Conservation (phyloP, 148 eudicot genomes). For the Dianthus caryophyllus region DNA sequence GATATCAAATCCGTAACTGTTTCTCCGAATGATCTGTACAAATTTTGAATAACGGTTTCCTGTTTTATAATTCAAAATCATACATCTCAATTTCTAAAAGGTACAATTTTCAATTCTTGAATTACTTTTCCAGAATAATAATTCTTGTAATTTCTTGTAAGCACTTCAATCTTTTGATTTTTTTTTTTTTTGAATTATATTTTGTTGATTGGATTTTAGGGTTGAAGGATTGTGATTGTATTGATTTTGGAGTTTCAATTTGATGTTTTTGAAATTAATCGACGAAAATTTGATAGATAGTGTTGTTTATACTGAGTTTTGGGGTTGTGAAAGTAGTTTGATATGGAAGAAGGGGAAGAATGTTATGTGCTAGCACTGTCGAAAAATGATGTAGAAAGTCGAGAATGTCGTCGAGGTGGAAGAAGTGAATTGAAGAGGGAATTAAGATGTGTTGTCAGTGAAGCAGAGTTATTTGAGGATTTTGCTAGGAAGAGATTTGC, state of each 20-base stretch:
- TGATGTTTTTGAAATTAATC: conserved; percentile 20
- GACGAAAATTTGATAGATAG: conserved; percentile 10
- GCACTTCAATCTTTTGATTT: too few relatives aligned
- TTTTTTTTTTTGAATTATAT: background rate
- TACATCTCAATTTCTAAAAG: background rate
- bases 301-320: background rate
- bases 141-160: too few relatives aligned
- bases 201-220: conserved; percentile 5
- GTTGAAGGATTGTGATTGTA: background rate
- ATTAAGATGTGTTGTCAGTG: conserved; percentile 33
- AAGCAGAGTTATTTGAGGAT: conserved; percentile 19
- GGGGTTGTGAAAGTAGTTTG: conserved; percentile 20
- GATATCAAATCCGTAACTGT: conserved; percentile 15
- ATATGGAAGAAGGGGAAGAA: conserved; percentile 66
- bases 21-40: conserved; percentile 27
- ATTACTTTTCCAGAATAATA: background rate
- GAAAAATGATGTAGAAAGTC: conserved; percentile 29
- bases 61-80: too few relatives aligned
- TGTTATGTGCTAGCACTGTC: conserved; percentile 31
- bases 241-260: conserved; percentile 9
- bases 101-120: background rate
- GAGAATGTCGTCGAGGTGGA: background rate
- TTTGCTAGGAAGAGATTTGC: conserved; percentile 27
- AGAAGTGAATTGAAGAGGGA: conserved; percentile 46
- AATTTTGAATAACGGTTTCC: conserved; percentile 1